Percentiles rank a stretch among this genome's conserved stretches.
These are phyloP conservation scores for Poa annua DNA, from an alignment of 176 grass and related monocot species.

Conservation along the genomic window DNA sequence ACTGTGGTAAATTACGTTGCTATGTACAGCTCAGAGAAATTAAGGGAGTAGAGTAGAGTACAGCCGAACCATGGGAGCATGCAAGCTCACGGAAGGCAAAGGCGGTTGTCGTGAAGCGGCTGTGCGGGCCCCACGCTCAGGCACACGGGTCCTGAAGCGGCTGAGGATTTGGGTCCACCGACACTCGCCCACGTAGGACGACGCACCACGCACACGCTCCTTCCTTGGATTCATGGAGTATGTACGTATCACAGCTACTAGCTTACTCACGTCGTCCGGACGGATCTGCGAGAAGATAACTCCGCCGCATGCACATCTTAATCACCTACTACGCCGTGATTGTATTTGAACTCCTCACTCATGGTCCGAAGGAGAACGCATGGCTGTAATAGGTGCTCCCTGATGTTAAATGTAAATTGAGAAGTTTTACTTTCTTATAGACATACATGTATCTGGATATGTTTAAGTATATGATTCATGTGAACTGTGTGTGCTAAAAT, in stretches of 20 bases:
- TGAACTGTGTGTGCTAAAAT: too few species aligned
- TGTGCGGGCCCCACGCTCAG: background rate
- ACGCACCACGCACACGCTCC: conserved; percentile 8
- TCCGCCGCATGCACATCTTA: background rate
- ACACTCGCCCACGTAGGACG: conserved; percentile 16
- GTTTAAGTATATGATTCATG: too few species aligned
- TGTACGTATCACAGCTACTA: conserved; percentile 5
- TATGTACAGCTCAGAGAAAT: conserved; percentile 35
- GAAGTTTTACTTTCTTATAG: too few species aligned
- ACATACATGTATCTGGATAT: too few species aligned
- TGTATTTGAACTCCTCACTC: background rate
- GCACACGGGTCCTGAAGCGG: conserved; percentile 19
- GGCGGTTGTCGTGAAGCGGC: conserved; percentile 49
- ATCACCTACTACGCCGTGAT: background rate
- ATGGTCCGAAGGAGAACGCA: background rate
- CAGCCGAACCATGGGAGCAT: conserved; percentile 29
- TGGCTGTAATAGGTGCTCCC: background rate
- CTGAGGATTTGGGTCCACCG: conserved; percentile 20
- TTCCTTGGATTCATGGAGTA: background rate
- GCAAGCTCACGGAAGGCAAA: conserved; percentile 47
- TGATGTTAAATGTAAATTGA: too few species aligned
- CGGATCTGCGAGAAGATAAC: background rate
- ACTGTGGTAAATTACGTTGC: background rate
- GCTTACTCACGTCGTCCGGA: background rate
- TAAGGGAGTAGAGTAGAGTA: conserved; percentile 39